Conservation (phyloP, 345 rosid genomes). For the Mercurialis annua region DNA sequence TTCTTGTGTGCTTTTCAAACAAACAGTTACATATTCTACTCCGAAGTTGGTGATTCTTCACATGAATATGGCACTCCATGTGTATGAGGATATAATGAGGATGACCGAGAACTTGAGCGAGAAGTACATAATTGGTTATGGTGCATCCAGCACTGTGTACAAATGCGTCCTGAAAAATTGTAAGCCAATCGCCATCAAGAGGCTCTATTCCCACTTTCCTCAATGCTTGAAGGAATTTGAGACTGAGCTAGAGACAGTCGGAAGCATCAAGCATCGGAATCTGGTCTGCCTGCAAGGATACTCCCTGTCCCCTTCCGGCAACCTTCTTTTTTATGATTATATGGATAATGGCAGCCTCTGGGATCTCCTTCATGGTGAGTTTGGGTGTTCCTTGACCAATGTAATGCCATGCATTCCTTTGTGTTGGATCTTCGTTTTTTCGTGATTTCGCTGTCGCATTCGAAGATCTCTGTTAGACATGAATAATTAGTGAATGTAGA, state of each 20-base stretch:
- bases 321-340: constrained; percentile 92
- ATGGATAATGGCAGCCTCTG: constrained; percentile 99
- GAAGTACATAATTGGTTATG: constrained; percentile 81
- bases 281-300: constrained; percentile 90
- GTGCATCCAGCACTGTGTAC: constrained; percentile 93
- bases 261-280: constrained; percentile 91
- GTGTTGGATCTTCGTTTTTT: neutral
- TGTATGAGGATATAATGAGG: constrained; percentile 95
- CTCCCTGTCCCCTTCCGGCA: constrained; percentile 71
- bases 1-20: constrained; percentile 4
- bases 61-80: constrained; percentile 98
- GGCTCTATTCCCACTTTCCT: constrained; percentile 78
- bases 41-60: constrained; percentile 89
- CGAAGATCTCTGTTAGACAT: neutral
- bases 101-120: constrained; percentile 95
- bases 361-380: constrained; percentile 90
- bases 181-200: constrained; percentile 92
- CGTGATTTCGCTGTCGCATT: neutral
- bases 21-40: constrained; percentile 59
- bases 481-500: neutral
- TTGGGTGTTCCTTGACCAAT: neutral
- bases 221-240: constrained; percentile 83
- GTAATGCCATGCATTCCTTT: neutral
- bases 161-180: constrained; percentile 92
- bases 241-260: constrained; percentile 84